phyloP scores from a whole-genome alignment of 495 filamentous ascomycete species.

The Chaetomium fimeti region DNA sequence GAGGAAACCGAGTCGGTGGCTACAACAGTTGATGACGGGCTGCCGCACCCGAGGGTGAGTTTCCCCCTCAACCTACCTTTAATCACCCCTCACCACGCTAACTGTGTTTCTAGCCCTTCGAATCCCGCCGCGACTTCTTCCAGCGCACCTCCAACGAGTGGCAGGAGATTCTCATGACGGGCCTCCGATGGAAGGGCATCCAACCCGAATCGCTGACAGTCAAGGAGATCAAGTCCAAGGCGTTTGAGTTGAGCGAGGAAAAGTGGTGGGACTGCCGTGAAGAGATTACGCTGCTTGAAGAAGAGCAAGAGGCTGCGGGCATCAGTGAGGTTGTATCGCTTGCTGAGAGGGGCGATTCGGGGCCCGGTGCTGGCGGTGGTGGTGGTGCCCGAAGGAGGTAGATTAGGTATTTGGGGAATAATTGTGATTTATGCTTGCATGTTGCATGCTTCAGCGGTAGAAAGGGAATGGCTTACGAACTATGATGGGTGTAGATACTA shows the following conservation, averaged over 20 bases:
- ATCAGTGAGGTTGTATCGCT: slow-evolving; percentile 93
- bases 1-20: slow-evolving; percentile 48
- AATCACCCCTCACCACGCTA: slow-evolving; percentile 19
- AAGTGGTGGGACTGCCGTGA: slow-evolving; percentile 99
- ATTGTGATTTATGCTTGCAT: neutral
- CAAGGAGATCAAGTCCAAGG: slow-evolving; percentile 87
- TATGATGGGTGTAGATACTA: neutral
- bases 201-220: slow-evolving; percentile 63
- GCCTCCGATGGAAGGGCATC: slow-evolving; percentile 57
- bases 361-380: slow-evolving; percentile 58
- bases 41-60: slow-evolving; percentile 58
- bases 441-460: neutral
- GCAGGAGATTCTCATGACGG: slow-evolving; percentile 79
- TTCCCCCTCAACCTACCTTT: neutral
- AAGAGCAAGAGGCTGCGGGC: slow-evolving; percentile 93
- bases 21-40: slow-evolving; percentile 53
- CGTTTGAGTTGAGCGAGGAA: slow-evolving; percentile 85
- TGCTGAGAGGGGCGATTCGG: slow-evolving; percentile 60
- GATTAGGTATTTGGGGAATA: neutral
- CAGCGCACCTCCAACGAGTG: slow-evolving; percentile 80
- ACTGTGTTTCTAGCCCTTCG: slow-evolving; percentile 74
- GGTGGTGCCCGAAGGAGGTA: slow-evolving; percentile 45
- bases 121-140: slow-evolving; percentile 90
- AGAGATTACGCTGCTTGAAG: slow-evolving; percentile 87
- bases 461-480: neutral